Percentiles rank a stretch among this genome's conserved stretches.
Evolutionary conservation across 805 yeast species (phyloP).

Genomic region (Candida coquimbonensis): DNA sequence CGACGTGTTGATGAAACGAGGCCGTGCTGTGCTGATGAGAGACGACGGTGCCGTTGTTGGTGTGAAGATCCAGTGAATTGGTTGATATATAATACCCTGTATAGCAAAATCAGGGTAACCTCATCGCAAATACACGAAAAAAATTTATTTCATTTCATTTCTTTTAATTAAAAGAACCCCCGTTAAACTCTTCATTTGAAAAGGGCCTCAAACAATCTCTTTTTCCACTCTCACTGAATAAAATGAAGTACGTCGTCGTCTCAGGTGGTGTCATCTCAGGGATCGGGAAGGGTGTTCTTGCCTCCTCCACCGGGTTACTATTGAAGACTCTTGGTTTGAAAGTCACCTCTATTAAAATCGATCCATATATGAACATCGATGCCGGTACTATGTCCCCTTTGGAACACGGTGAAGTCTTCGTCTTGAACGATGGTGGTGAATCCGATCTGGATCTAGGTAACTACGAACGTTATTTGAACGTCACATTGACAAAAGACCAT

Average conservation of each 20-base stretch:
- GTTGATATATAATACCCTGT: background rate
- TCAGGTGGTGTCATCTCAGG: slow-evolving; percentile 99
- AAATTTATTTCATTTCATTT: background rate
- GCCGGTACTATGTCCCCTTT: slow-evolving; percentile 99
- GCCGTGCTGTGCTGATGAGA: slow-evolving; percentile 67
- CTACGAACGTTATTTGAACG: slow-evolving; percentile 93
- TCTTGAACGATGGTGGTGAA: slow-evolving; percentile 97
- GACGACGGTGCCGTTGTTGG: slow-evolving; percentile 65
- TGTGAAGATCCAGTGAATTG: slow-evolving; percentile 52
- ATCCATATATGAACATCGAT: slow-evolving; percentile 98
- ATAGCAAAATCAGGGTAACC: background rate
- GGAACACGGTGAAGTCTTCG: slow-evolving; percentile 99
- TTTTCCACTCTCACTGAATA: background rate
- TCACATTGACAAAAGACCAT: slow-evolving; percentile 88
- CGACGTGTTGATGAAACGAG: slow-evolving; percentile 52
- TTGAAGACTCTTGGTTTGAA: slow-evolving; percentile 90
- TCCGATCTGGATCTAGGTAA: slow-evolving; percentile 97
- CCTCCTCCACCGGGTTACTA: slow-evolving; percentile 93
- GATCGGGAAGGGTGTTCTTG: slow-evolving; percentile 97
- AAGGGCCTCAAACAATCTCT: background rate
- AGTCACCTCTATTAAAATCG: slow-evolving; percentile 96
- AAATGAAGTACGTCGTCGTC: slow-evolving; percentile 99
- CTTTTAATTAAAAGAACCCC: background rate
- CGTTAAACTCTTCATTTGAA: background rate
- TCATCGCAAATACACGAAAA: background rate